A percentile compares a stretch with the other conserved stretches of the same genome.
These are phyloP conservation scores for Xylaria longipes DNA, from an alignment of 495 filamentous ascomycete species.

Conservation along the genomic window DNA sequence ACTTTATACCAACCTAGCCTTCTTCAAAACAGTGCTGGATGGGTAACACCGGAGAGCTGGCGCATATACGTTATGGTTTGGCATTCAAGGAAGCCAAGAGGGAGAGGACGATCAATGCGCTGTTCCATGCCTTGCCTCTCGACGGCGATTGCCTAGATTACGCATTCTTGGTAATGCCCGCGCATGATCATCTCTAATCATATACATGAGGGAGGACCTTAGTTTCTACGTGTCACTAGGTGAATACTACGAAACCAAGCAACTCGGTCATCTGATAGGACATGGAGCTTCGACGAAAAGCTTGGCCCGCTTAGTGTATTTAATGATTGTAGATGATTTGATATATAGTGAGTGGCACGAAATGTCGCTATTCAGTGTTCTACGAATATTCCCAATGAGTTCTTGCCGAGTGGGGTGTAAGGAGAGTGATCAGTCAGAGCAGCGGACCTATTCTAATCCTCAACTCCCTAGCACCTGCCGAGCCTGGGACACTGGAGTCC, in stretches of 20 bases:
- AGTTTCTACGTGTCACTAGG: neutral
- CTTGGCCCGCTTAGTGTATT: too few species aligned
- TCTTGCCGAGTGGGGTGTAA: neutral
- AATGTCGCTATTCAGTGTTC: neutral
- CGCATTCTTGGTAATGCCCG: neutral
- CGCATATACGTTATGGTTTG: neutral
- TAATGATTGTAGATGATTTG: neutral
- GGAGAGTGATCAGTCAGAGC: neutral
- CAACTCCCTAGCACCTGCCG: neutral
- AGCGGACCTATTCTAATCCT: neutral
- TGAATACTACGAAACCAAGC: neutral
- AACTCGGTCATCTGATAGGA: neutral
- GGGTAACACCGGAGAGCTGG: neutral
- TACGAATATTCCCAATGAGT: neutral
- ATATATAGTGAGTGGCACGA: neutral
- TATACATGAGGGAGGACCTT: neutral
- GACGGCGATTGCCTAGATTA: neutral
- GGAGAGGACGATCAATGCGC: neutral
- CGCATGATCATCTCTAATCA: neutral
- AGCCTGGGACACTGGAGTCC: too few species aligned
- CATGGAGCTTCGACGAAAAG: too few species aligned
- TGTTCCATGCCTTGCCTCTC: neutral
- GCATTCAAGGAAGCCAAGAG: neutral
- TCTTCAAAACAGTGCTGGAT: neutral
- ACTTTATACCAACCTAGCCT: too few species aligned